Evolutionary conservation across 768 basidiomycete genomes (phyloP), one percentile per base, ranked within the genome.

Genomic region (Rhodosporidiobolus sp.): DNA sequence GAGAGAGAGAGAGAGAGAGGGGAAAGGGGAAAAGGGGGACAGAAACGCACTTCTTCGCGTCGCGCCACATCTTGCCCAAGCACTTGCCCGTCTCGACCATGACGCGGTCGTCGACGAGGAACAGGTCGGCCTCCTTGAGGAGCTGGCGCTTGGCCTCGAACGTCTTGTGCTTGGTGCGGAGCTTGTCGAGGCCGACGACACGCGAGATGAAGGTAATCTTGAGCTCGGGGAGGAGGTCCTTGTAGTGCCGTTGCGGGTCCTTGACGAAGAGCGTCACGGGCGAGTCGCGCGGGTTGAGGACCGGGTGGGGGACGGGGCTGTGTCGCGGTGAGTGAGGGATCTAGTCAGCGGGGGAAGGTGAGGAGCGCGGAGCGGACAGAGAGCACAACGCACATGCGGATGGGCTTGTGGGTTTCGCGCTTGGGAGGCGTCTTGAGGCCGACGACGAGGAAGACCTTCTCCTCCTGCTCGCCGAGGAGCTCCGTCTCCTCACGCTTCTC

Each of bases 231-330:
- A 99, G 84, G 19, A 96, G 88, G 79, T 95, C 92, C 81, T 99
- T 99, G 85, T 97, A 99, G 80, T 92, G 86, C 56, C 95, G 85
- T 78, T 98, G 95, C 3, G 95, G 95, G 80, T 95, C 92, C 82
- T 97, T 98, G 62, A 90, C 90, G 81, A 99, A 89, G 62, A 99
- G 84, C 81, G 94, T 97, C 62, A 99, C 85, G 17, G 89, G 82
- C 11, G 87, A 87, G 22, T 86, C 87, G 62, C 90, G 87, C 20
- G 90, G 95, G 84, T 91, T 94, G 78, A 91, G 87, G 72, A 92
- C 82, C 45, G 90, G 90, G 79, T 96, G 86, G 50, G 86, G 87
- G 56, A 99, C 85, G 10, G 90, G 88, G 69, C 92, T 88, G 77
- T 32, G 48, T 11, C 30, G 65, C 34, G 22, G 45, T 20, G 46